These are phyloP conservation scores for Hysterium pulicare DNA, from an alignment of 2,329 filamentous ascomycete species.

Conservation along the genomic window DNA sequence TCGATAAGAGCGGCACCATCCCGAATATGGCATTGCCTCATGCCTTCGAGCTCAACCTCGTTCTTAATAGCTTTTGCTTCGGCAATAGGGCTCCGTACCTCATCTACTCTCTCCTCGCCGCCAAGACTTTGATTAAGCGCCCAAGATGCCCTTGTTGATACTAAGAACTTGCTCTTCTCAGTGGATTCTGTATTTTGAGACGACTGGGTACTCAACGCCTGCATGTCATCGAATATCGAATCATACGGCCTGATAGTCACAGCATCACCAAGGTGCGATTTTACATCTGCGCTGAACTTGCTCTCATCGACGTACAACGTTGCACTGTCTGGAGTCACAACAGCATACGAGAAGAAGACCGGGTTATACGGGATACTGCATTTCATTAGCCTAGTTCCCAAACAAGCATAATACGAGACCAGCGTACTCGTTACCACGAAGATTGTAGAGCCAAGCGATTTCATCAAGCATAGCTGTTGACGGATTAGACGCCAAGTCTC, in stretches of 20 bases:
- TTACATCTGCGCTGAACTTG: conserved; percentile 69
- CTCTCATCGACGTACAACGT: conserved; percentile 80
- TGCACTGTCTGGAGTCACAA: conserved; percentile 71
- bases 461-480: conserved; percentile 78
- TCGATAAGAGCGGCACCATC: conserved; percentile 88
- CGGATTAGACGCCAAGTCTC: conserved; percentile 4
- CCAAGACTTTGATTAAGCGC: conserved; percentile 82
- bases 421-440: conserved; percentile 76
- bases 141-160: conserved; percentile 91
- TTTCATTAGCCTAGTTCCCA: conserved; percentile 9
- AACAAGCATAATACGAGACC: background rate
- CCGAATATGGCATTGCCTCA: conserved; percentile 89
- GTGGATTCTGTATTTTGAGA: conserved; percentile 33
- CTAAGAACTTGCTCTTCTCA: conserved; percentile 63
- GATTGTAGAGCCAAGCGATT: conserved; percentile 97
- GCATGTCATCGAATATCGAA: conserved; percentile 74
- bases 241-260: conserved; percentile 80
- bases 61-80: conserved; percentile 97
- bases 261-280: conserved; percentile 64
- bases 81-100: conserved; percentile 78
- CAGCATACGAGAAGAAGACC: conserved; percentile 95
- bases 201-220: conserved; percentile 53
- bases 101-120: conserved; percentile 80
- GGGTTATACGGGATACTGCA: conserved; percentile 87
- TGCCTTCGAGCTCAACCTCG: conserved; percentile 80